Percentiles rank a stretch among this genome's conserved stretches.
Evolutionary conservation across 2,329 filamentous ascomycete genomes (phyloP).

Genomic region (Trichoderma arundinaceum): DNA sequence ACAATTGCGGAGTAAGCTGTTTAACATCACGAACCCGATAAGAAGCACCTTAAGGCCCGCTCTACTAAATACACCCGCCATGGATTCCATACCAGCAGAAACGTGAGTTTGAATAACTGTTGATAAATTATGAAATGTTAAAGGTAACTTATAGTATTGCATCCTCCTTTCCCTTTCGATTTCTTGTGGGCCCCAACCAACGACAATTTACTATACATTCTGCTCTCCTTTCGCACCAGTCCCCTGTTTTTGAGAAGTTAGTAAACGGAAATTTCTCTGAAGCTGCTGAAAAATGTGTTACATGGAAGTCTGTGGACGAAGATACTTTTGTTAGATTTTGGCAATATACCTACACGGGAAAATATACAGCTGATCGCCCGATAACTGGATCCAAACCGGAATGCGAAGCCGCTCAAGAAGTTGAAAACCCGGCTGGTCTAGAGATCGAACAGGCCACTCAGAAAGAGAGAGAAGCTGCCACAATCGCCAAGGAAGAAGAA

Average conservation of each 20-base stretch:
- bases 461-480: too few species aligned
- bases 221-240: slow-evolving; percentile 31
- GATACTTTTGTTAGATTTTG: slow-evolving; percentile 32
- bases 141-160: slow-evolving; percentile 4
- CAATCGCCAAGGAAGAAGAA: not conserved
- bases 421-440: not conserved
- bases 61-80: not conserved
- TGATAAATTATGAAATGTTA: not conserved
- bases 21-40: not conserved
- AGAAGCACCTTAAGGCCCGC: not conserved
- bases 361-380: slow-evolving; percentile 20
- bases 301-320: slow-evolving; percentile 30
- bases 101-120: not conserved
- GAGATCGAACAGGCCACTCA: too few species aligned
- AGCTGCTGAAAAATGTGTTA: slow-evolving; percentile 22
- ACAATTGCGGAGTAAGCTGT: not conserved
- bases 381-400: not conserved
- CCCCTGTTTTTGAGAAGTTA: slow-evolving; percentile 25
- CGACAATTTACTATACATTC: slow-evolving; percentile 32
- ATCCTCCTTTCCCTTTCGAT: slow-evolving; percentile 28
- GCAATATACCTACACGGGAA: slow-evolving; percentile 32
- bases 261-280: slow-evolving; percentile 32
- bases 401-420: not conserved
- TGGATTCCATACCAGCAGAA: slow-evolving; percentile 5
- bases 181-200: slow-evolving; percentile 30